phyloP scores from a whole-genome alignment of 2,329 filamentous ascomycete species.

The Cyphellophora europaea region DNA sequence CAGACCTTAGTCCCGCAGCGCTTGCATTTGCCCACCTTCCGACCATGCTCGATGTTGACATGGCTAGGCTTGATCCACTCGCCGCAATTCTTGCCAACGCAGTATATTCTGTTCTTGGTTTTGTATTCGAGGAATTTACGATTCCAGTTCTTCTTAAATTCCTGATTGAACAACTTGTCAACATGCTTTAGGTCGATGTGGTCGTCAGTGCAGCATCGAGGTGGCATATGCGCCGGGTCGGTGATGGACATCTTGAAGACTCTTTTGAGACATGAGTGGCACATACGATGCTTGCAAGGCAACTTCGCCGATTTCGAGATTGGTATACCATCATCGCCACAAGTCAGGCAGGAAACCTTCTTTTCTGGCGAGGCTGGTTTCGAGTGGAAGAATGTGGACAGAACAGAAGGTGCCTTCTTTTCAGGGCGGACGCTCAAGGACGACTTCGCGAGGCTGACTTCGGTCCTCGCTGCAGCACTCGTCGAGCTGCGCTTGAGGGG shows the following conservation, averaged over 20 bases:
- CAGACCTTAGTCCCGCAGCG: conserved; percentile 69
- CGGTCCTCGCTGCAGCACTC: conserved; percentile 5
- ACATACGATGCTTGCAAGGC: conserved; percentile 74
- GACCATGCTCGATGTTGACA: conserved; percentile 49
- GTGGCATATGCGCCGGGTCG: conserved; percentile 76
- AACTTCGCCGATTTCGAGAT: conserved; percentile 58
- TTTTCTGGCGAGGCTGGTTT: conserved; percentile 9
- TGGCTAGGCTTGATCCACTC: conserved; percentile 69
- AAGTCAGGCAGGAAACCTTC: conserved; percentile 65
- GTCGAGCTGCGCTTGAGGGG: conserved; percentile 13
- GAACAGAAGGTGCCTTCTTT: conserved; percentile 6
- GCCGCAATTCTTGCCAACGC: conserved; percentile 62
- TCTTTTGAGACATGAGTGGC: conserved; percentile 63
- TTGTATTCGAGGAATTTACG: conserved; percentile 69
- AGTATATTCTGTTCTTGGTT: conserved; percentile 67
- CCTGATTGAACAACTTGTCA: conserved; percentile 60
- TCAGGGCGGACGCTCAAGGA: conserved; percentile 1
- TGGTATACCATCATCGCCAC: conserved; percentile 58
- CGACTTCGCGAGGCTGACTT: conserved; percentile 5
- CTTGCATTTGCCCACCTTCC: conserved; percentile 60
- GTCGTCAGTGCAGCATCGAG: conserved; percentile 65
- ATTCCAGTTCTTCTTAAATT: conserved; percentile 74
- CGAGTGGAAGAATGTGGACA: conserved; percentile 9
- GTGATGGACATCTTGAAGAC: conserved; percentile 66
- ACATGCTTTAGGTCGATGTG: conserved; percentile 69